Base-by-base conservation (phyloP, 148 eudicot species). In the Hydrangea macrophylla region DNA sequence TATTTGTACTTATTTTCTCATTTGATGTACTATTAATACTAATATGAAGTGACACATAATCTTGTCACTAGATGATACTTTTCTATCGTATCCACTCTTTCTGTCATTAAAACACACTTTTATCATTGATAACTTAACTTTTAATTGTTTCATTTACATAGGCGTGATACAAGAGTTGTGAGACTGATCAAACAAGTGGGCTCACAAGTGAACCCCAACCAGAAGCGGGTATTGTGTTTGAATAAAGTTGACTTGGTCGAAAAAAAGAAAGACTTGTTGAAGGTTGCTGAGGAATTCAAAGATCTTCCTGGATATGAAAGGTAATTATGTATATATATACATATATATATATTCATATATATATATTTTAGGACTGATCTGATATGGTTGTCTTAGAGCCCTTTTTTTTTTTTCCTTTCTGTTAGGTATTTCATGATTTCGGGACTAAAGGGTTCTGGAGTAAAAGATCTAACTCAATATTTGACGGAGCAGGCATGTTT, bases 371-470 rank as follows among this genome's bases (percentile, higher is more conserved):
- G 17, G 53, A 48, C 22, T 48, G 20, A 51, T 26, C 9, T 61
- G 39, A 57, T n/a, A 31, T 44, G 12, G 31, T n/a, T 74, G 23
- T 12, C 5, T 5, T 35, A 30, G 37, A 27, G 2, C 60, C 40
- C 73, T 48, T 22, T 27, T 9, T 64, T 13, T 51, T 56, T 31
- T 69, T n/a, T 62, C 67, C 28, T 75, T 50, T 25, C 36, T 54
- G 45, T 7, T 65, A 90, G 94, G 88, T 75, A 80, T 64, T 94
- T 88, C 74, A 86, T 88, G 97, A 79, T 88, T 15, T 94, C 98
- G 6, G 98, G 98, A 61, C 84, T 94, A 54, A 90, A 90, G 83
- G 98, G 98, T 59, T 77, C 85, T 68, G 98, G 98, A 71, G 91
- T 94, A 55, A 86, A 84, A 79, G 97, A 94, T 81, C 84, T 94